Conservation (phyloP, 495 filamentous ascomycete genomes). For the Talaromyces wortmannii region DNA sequence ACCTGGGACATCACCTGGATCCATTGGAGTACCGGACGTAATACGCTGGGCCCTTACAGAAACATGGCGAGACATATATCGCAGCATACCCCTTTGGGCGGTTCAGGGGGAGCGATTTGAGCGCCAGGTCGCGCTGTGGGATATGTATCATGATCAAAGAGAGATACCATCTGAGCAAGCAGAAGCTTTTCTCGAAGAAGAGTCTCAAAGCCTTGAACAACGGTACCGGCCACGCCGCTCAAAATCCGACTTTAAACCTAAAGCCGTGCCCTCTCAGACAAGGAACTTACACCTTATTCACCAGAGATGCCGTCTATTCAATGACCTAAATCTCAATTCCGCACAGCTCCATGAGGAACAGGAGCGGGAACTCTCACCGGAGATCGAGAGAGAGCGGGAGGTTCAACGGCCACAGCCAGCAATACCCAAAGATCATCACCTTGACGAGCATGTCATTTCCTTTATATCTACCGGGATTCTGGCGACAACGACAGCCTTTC, state of each 20-base stretch:
- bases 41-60: slow-evolving; percentile 53
- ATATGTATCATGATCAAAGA: slow-evolving; percentile 1
- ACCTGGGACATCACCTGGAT: background rate
- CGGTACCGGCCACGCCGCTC: slow-evolving; percentile 22
- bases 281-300: slow-evolving; percentile 20
- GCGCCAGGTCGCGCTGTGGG: slow-evolving; percentile 14
- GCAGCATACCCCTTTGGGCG: slow-evolving; percentile 52
- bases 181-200: slow-evolving; percentile 37
- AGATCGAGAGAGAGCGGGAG: slow-evolving; percentile 54
- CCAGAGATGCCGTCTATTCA: slow-evolving; percentile 37
- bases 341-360: slow-evolving; percentile 58
- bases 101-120: slow-evolving; percentile 46
- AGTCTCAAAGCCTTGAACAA: slow-evolving; percentile 37
- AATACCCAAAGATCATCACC: slow-evolving; percentile 25
- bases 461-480: slow-evolving; percentile 29
- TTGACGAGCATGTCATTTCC: slow-evolving; percentile 37
- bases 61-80: slow-evolving; percentile 41
- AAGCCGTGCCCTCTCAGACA: background rate
- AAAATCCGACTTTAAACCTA: background rate
- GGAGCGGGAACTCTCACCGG: slow-evolving; percentile 59
- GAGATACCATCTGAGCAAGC: slow-evolving; percentile 19
- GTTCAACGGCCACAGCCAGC: slow-evolving; percentile 36
- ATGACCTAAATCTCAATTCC: slow-evolving; percentile 17
- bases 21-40: slow-evolving; percentile 41
- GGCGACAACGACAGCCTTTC: slow-evolving; percentile 21